Percentiles rank a stretch among this genome's conserved stretches.
These are phyloP conservation scores for Dionaea muscipula DNA, from an alignment of 179 eudicot genomes.

Conservation along the genomic window DNA sequence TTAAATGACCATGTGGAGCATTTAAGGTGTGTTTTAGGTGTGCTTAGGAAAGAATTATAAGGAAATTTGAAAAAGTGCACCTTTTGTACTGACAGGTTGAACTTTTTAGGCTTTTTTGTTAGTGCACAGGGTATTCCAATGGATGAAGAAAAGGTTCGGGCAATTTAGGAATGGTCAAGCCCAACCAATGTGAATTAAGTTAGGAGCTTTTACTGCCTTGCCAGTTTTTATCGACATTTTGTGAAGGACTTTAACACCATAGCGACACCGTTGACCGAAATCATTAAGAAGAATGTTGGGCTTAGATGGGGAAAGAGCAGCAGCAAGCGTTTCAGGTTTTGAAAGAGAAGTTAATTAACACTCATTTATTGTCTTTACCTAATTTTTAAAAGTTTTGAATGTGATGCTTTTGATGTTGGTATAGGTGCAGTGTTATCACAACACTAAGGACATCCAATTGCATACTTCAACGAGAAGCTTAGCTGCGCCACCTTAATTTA, in stretches of 20 bases:
- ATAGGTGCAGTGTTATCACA: not conserved
- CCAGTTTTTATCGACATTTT: slow-evolving; percentile 9
- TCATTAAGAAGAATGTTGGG: not conserved
- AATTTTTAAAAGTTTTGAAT: not conserved
- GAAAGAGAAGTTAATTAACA: not conserved
- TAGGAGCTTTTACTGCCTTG: slow-evolving; percentile 3
- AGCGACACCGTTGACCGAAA: slow-evolving; percentile 1
- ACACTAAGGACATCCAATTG: not conserved
- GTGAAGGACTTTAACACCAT: not conserved
- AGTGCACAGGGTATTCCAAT: not conserved
- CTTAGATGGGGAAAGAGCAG: not conserved
- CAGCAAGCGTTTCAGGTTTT: not conserved
- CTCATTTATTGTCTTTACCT: not conserved
- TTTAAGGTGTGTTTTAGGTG: not conserved
- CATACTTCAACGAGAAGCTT: not conserved
- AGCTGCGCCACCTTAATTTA: not conserved
- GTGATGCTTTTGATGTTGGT: not conserved
- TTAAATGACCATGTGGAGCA: not conserved
- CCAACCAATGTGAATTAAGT: not conserved
- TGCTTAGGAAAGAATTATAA: not conserved
- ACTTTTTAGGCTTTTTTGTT: not conserved
- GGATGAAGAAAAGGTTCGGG: not conserved
- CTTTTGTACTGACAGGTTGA: slow-evolving; percentile 4
- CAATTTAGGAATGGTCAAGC: slow-evolving; percentile 7
- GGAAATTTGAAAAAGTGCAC: slow-evolving; percentile 6